phyloP scores from a whole-genome alignment of 495 filamentous ascomycete genomes.

The Trichocladium uniseriatum region DNA sequence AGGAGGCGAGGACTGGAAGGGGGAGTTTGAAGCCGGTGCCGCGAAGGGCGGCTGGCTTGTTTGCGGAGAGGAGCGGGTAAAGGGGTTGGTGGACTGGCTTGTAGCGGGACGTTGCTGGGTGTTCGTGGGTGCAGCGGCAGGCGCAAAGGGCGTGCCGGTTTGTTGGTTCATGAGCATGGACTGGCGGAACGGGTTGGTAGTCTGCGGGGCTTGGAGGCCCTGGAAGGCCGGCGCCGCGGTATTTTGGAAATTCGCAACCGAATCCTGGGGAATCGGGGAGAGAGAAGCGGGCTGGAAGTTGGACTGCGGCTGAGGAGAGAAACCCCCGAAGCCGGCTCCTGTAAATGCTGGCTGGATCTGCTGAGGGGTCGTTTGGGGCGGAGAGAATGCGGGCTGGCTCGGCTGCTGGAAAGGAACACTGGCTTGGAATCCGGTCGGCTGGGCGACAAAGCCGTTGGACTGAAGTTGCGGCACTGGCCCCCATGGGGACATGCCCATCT shows the following conservation, averaged over 20 bases:
- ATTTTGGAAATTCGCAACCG: conserved; percentile 43
- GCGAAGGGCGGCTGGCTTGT: conserved; percentile 41
- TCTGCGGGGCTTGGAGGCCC: conserved; percentile 40
- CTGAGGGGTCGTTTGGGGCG: conserved; percentile 37
- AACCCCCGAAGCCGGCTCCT: conserved; percentile 81
- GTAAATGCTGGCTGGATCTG: conserved; percentile 48
- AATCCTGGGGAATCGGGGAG: conserved; percentile 58
- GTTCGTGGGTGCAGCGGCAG: conserved; percentile 7
- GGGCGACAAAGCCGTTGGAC: conserved; percentile 42
- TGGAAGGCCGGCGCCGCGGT: conserved; percentile 28
- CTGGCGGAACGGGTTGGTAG: conserved; percentile 81
- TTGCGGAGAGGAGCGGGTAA: conserved; percentile 51
- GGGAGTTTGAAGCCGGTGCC: conserved; percentile 39
- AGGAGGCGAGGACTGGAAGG: conserved; percentile 41
- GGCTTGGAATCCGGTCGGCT: conserved; percentile 40
- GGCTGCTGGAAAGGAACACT: conserved; percentile 42
- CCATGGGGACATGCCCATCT: conserved; percentile 29
- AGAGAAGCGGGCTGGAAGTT: conserved; percentile 45
- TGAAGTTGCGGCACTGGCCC: conserved; percentile 34
- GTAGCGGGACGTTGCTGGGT: conserved; percentile 31
- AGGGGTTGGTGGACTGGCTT: conserved; percentile 77
- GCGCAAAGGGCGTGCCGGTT: conserved; percentile 33
- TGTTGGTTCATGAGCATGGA: conserved; percentile 61
- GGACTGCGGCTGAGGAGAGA: conserved; percentile 53
- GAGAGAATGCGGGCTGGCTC: conserved; percentile 33